These are phyloP conservation scores for Microdochium paspali DNA, from an alignment of 2,329 filamentous ascomycete genomes.

Conservation along the genomic window DNA sequence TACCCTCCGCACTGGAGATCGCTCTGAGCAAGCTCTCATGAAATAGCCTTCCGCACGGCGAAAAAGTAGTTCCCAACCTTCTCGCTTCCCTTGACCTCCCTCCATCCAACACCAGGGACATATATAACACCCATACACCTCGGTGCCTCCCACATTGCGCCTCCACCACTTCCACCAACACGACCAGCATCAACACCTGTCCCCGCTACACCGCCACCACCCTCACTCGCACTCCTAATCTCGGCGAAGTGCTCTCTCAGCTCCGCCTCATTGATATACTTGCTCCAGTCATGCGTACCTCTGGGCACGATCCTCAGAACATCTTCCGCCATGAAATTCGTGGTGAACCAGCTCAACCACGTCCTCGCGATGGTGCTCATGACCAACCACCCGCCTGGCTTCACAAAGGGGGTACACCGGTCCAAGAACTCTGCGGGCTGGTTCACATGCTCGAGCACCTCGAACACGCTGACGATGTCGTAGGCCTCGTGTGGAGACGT, in stretches of 20 bases:
- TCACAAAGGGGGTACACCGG: slow-evolving; percentile 63
- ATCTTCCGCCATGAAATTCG: slow-evolving; percentile 86
- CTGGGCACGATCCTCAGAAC: slow-evolving; percentile 77
- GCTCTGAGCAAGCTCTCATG: background rate
- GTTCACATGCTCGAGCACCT: slow-evolving; percentile 90
- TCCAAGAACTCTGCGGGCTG: slow-evolving; percentile 66
- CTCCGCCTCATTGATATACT: slow-evolving; percentile 88
- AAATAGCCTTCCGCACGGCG: slow-evolving; percentile 45
- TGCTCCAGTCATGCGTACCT: slow-evolving; percentile 92
- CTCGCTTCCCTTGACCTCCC: slow-evolving; percentile 70
- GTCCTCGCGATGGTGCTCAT: slow-evolving; percentile 88
- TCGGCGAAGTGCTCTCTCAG: slow-evolving; percentile 46
- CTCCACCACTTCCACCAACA: slow-evolving; percentile 11
- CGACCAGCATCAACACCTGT: background rate
- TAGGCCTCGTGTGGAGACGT: slow-evolving; percentile 36
- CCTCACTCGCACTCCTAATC: slow-evolving; percentile 25
- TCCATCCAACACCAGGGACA: slow-evolving; percentile 86
- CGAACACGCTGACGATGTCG: slow-evolving; percentile 82
- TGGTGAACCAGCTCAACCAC: slow-evolving; percentile 82
- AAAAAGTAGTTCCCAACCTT: slow-evolving; percentile 95
- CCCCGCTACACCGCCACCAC: slow-evolving; percentile 42
- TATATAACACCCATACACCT: slow-evolving; percentile 75
- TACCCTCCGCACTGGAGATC: no score
- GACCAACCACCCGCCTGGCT: slow-evolving; percentile 86
- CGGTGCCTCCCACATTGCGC: background rate